phyloP scores from a whole-genome alignment of 176 grass and related monocot genomes.

The Carex myosuroides region DNA sequence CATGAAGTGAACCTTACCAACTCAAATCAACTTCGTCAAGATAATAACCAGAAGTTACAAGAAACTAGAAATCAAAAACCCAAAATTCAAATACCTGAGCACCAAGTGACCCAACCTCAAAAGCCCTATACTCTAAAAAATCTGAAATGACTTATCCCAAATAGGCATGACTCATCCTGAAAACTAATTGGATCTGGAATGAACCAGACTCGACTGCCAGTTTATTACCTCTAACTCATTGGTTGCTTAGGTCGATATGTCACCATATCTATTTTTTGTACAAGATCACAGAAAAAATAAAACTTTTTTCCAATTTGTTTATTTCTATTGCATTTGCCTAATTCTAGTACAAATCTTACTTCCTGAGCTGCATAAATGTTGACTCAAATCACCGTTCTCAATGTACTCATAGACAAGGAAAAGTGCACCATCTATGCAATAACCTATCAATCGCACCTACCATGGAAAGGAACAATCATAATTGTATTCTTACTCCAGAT shows the following conservation, averaged over 20 bases:
- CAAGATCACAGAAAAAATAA: not conserved
- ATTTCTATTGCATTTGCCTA: not conserved
- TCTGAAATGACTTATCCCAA: not conserved
- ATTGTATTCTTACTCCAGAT: not conserved
- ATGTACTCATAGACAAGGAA: conserved; percentile 95
- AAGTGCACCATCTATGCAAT: conserved; percentile 70
- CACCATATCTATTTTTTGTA: not conserved
- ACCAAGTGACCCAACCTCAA: not conserved
- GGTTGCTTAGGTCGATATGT: not conserved
- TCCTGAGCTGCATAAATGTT: conserved; percentile 78
- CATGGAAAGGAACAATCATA: conserved; percentile 5
- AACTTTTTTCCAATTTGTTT: not conserved
- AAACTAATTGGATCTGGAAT: not conserved
- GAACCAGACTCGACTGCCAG: not conserved
- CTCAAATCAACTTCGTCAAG: not conserved
- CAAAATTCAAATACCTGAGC: not conserved
- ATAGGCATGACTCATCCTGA: not conserved
- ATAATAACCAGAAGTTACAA: not conserved
- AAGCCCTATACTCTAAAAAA: not conserved
- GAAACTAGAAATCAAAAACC: not conserved
- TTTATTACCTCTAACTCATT: not conserved
- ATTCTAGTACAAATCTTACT: conserved; percentile 9
- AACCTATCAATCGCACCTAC: conserved; percentile 89
- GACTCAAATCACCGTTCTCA: conserved; percentile 83
- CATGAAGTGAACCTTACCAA: not conserved